A percentile compares a stretch with the other conserved stretches of the same genome.
These are phyloP conservation scores for Asclepias syriaca DNA, from an alignment of 257 asterid genomes.

Conservation along the genomic window DNA sequence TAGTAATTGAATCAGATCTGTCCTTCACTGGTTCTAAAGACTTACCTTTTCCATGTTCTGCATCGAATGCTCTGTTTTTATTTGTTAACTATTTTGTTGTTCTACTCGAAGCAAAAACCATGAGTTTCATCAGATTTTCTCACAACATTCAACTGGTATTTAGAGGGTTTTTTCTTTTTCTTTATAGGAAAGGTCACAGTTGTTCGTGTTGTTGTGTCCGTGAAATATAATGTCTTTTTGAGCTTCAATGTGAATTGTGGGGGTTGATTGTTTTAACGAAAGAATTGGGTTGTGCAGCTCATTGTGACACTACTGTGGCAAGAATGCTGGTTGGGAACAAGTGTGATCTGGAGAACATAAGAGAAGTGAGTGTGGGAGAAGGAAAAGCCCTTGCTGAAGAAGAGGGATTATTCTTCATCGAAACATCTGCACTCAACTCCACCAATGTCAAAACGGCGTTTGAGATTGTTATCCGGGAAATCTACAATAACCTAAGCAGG, in stretches of 20 bases:
- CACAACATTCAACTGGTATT: neutral
- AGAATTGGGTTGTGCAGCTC: conserved; percentile 36
- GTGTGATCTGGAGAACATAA: conserved; percentile 55
- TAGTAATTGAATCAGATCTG: neutral
- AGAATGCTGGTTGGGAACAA: conserved; percentile 71
- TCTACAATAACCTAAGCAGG: conserved; percentile 55
- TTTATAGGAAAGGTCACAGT: too few species aligned
- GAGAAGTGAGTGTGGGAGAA: conserved; percentile 63
- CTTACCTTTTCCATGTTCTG: too few species aligned
- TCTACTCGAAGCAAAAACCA: neutral
- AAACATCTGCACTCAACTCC: conserved; percentile 66
- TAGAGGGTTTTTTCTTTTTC: neutral
- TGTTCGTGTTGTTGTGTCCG: too few species aligned
- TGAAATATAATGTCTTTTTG: too few species aligned
- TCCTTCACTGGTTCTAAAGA: too few species aligned
- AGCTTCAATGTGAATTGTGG: too few species aligned
- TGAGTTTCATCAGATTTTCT: neutral
- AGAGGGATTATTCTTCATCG: conserved; percentile 59
- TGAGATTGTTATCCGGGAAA: conserved; percentile 62
- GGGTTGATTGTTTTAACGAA: neutral
- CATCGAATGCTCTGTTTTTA: neutral
- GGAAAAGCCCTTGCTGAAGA: conserved; percentile 61
- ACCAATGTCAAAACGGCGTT: conserved; percentile 59
- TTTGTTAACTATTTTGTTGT: neutral
- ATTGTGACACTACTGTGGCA: conserved; percentile 61